Evolutionary conservation across 2,329 filamentous ascomycete species (phyloP), one percentile per base, ranked within the genome.

Genomic region (Epichloe sp.): DNA sequence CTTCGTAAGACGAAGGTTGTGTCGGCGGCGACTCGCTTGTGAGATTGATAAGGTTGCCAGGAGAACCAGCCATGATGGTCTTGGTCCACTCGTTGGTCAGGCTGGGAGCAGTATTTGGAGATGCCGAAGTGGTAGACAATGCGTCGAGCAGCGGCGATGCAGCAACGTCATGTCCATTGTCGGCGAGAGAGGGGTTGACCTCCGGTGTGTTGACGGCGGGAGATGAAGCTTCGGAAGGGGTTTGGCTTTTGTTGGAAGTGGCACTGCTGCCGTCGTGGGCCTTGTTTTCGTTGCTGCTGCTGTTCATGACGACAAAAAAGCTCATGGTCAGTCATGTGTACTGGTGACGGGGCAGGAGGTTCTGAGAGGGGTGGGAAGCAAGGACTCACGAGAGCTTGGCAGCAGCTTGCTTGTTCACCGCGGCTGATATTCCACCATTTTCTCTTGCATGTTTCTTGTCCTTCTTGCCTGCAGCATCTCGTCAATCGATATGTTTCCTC

Each of bases 381-480:
- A 49, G 40, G 42, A 71, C 74, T 59, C 69, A 77, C 74, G 68
- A 66, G 66, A 76, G 73, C 65, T 74, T 76, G 60, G 69, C 71
- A 61, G 71, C 67, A 59, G 69, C 69, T 58, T 78, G 73, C 61
- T 72, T 75, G 55, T 71, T 76, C 68, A 77, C 70, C 65, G 73
- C 74, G 46, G 74, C 73, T 58, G 72, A 69, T 59, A 77, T 74
- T 58, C 73, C 71, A 59, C 73, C 71, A 60, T 65, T 67, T 60
- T 77, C 73, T 72, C 70, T 77, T 63, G 70, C 74, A 75, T 77
- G 67, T 67, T 76, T 78, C 64, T 68, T 74, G 60, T 74, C 68
- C 64, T 76, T 77, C 69, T 76, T 76, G 53, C 47, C 52, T 53
- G 17, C 36, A 35, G 14, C 8, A 10, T 36, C 14, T 15, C 14